Evolutionary conservation across 2,329 filamentous ascomycete species (phyloP), one percentile per base, ranked within the genome.

Genomic region (Lachnellula willkommii): DNA sequence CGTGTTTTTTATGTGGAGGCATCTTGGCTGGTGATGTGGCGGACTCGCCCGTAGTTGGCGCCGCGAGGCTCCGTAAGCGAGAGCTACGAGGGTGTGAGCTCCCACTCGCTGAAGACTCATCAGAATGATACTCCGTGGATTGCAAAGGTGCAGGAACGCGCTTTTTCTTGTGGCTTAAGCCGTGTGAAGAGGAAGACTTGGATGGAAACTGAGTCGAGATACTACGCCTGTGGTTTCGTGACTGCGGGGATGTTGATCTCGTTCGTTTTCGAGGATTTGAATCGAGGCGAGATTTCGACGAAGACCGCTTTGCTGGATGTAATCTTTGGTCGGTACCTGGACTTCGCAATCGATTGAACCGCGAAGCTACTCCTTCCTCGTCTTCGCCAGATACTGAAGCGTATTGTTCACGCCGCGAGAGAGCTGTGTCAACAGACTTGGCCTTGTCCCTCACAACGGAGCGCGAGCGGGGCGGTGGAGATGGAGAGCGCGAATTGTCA

Each of bases 1-100:
- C 84, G 67, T 93, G 88, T 65, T 94, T 93, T 71, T 93, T 95
- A 69, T 90, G 88, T 2, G 83, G 82, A 0, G 74, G 75, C 71
- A 89, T 83, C 64, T 88, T 85, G 64, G 84, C 80, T 56, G 88
- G 79, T 50, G 89, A 84, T 63, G 85, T 78, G 64, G 82, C 75
- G 65, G 83, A 76, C 57, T 85, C 79, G 62, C 81, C 75, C 3
- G 80, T 78, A 11, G 77, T 75, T 7, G 82, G 79, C 1, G 80
- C 81, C 42, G 78, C 76, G 17, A 84, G 71, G 60, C 75, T 79
- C 47, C 81, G 79, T 52, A 82, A 66, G 60, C 82, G 83, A 45
- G 81, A 80, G 62, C 77, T 80, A 58, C 81, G 79, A 58, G 80
- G 78, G 57, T 81, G 79, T 9, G 82, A 81, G 62, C 80, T 83